Base-by-base conservation (phyloP, 805 yeast genomes). In the Yarrowia hollandica region DNA sequence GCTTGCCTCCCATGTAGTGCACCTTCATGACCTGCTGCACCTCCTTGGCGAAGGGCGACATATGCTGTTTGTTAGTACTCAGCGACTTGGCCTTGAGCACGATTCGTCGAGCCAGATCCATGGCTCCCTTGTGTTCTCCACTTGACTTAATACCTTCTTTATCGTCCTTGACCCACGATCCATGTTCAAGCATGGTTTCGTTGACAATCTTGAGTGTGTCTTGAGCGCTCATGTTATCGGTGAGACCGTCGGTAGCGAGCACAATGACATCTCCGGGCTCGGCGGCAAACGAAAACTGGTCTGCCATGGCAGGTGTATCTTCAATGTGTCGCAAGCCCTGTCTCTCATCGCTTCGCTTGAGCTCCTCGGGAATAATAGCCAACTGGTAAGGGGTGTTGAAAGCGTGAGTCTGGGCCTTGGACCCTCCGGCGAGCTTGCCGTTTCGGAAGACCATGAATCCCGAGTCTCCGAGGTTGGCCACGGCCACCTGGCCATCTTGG, bases 311-410 rank as follows among this genome's bases (percentile, higher is more conserved):
- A 1, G 97, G 96, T 9, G 75, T 69, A 68, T 90, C 91, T 67
- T 82, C 82, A 48, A 90, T 83, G 69, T 84, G 88, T 38, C 82
- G 76, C 33, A 21, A 42, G 12, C 38, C 61, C 39, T 34, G 57
- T 31, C 50, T 22, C 1, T 86, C 84, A 57, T 78, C 79, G 41
- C 25, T 21, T 31, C 50, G 19, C 70, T 68, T 62, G 76, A 78
- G 2, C 86, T 88, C 79, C 5, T 76, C 72, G 0, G 98, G 97
- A 30, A 91, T 85, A 52, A 91, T 84, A 1, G 96, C 86, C 63
- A 92, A 75, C 71, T 92, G 99, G 67, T 80, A 89, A 0, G 98
- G 98, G 1, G 97, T 92, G 70, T 91, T 90, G 75, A 90, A 90
- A 44, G 83, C 88, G 66, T 89, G 92, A 1, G 90, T 83, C 75